Evolutionary conservation across 2,329 filamentous ascomycete species (phyloP).

Genomic region (Juglanconis sp.): DNA sequence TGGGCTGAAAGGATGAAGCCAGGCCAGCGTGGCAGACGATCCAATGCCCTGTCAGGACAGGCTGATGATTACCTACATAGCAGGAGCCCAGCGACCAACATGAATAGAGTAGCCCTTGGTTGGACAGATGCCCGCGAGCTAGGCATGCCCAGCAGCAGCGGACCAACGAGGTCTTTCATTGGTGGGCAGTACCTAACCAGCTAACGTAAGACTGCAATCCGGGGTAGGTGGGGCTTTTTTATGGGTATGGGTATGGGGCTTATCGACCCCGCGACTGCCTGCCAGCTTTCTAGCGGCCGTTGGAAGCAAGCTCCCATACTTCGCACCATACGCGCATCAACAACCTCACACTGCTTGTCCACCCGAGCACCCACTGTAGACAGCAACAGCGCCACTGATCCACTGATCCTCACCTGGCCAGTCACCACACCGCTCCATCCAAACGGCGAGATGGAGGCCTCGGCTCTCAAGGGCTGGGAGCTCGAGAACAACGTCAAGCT

Average conservation of each 20-base stretch:
- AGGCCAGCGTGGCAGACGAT: no score
- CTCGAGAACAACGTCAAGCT: conserved; percentile 82
- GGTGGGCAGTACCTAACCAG: no score
- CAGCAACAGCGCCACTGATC: background rate
- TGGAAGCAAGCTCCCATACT: background rate
- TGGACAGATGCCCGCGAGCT: no score
- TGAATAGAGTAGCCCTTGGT: no score
- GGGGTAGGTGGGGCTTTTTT: background rate
- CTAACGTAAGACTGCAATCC: background rate
- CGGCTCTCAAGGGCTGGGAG: conserved; percentile 44
- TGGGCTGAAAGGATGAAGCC: no score
- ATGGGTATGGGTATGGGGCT: background rate
- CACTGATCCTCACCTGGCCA: background rate
- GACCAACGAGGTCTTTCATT: no score
- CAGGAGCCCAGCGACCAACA: no score
- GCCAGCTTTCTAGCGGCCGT: background rate
- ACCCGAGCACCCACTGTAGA: background rate
- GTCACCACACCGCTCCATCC: background rate
- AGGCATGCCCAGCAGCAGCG: no score
- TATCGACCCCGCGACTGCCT: conserved; percentile 10
- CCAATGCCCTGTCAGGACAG: no score
- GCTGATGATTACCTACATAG: no score
- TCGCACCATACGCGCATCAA: background rate
- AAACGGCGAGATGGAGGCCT: conserved; percentile 14
- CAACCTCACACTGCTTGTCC: background rate